Percentiles rank a stretch among this genome's conserved stretches.
Evolutionary conservation across 1,139 yeast species (phyloP).

Genomic region (Blastobotrys malaysiensis): DNA sequence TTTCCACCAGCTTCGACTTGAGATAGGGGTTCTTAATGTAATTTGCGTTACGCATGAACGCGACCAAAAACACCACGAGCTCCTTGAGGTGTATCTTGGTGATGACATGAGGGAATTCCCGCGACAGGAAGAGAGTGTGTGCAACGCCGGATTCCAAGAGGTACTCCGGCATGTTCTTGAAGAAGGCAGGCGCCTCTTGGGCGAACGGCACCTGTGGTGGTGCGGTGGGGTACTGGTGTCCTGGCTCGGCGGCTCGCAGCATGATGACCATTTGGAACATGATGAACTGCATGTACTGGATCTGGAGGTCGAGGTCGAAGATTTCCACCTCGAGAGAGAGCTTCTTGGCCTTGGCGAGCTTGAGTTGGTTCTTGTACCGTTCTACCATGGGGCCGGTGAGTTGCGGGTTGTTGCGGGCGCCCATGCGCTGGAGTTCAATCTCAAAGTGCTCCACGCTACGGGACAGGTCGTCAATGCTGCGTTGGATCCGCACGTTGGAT

Average conservation of each 20-base stretch:
- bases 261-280: conserved; percentile 72
- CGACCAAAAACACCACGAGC: conserved; percentile 67
- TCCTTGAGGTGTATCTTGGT: conserved; percentile 20
- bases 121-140: conserved; percentile 46
- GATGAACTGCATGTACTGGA: conserved; percentile 68
- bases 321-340: conserved; percentile 20
- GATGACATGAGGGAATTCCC: conserved; percentile 38
- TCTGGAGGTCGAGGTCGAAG: conserved; percentile 17
- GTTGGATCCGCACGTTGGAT: conserved; percentile 51
- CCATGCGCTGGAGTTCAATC: conserved; percentile 29
- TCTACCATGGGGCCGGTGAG: conserved; percentile 28
- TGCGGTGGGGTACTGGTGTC: conserved; percentile 52
- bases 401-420: conserved; percentile 15
- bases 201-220: conserved; percentile 52
- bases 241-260: conserved; percentile 66
- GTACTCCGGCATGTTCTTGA: conserved; percentile 82
- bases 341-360: conserved; percentile 38
- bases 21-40: conserved; percentile 88
- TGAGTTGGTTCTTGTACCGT: conserved; percentile 41
- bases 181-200: conserved; percentile 50
- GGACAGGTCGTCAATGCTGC: conserved; percentile 47
- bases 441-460: conserved; percentile 45
- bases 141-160: conserved; percentile 75
- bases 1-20: conserved; percentile 77
- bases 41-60: conserved; percentile 78